These are phyloP conservation scores for sorghum (Sorghum bicolor) DNA, from an alignment of 176 grass and related monocot species.

Conservation along the genomic window Sorghum_bicolor_NCBIv3 NC_012870.2:78409001-78409500, in stretches of 20 bases:
- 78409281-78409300: neutral
- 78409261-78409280: neutral
- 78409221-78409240: neutral
- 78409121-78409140: neutral
- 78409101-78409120: neutral
- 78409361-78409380: neutral
- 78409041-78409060: neutral
- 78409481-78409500: neutral
- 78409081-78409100: neutral
- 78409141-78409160: neutral
- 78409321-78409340: neutral
- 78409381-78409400: neutral
- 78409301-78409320: neutral
- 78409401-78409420: neutral
- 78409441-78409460: neutral
- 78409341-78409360: neutral
- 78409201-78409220: neutral
- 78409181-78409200: neutral
- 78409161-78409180: neutral
- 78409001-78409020: neutral
- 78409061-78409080: neutral
- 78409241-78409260: neutral
- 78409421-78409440: neutral
- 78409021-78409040: neutral
- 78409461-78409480: neutral